Evolutionary conservation across 306 rosid species (phyloP), one percentile per base, ranked within the genome.

Genomic region (Ammopiptanthus mongolicus): DNA sequence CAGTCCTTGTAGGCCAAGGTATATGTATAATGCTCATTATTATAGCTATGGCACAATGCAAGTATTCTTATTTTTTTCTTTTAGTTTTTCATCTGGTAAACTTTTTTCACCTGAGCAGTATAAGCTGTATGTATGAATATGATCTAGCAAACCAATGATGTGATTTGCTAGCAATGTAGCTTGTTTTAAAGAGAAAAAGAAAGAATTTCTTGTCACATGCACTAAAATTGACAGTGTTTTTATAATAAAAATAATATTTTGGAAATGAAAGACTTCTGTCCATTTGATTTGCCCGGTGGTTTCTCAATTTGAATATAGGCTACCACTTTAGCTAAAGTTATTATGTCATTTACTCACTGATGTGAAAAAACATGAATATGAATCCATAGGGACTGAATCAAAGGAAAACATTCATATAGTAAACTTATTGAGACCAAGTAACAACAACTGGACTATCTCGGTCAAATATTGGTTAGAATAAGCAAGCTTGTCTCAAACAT

Each of bases 1-100:
- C 97, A 39, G 98, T 94, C 39, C 86, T 91, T 71, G 29, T 94
- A 62, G 96, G 98, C 78, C 97, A 90, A 91, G 98, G 98, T 91
- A 84, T 60, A 29, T 31, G 46, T 13, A 33, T 33, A 51, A 75
- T 75, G 18, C 29, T 74, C 42, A 53, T 82, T 65, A 36, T 77
- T 77, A 17, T 70, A 63, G 51, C 65, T 33, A 39, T 31, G 25
- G 69, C 18, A 36, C 36, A 47, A 10, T 14, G 10, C 67, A 37
- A 23, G 13, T 36, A 15, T 37, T 25, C 0, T 61, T n/a, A n/a
- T n/a, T 39, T 70, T 2, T 13, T 62, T 7, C 3, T 22, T 48
- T 22, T 53, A 25, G 41, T 56, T 80, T 28, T 29, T 36, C 39
- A 18, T 58, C 61, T 60, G 51, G 5, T 67, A 28, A 67, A 22